These are phyloP conservation scores for Epichloe bromicola DNA, from an alignment of 2,329 filamentous ascomycete genomes.

Conservation along the genomic window DNA sequence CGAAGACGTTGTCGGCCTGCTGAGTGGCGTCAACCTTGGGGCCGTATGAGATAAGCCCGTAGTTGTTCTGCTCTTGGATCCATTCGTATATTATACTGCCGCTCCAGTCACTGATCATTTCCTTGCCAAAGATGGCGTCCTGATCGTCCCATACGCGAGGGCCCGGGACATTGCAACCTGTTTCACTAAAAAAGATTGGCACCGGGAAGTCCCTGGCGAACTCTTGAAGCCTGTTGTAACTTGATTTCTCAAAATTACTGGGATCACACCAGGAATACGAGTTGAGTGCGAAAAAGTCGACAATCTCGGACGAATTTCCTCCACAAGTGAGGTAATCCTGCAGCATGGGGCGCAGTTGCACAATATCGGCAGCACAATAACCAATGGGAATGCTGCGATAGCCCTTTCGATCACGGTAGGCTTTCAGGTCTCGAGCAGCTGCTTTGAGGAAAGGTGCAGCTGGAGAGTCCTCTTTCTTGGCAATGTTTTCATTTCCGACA, in stretches of 20 bases:
- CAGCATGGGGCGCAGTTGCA: conserved; percentile 48
- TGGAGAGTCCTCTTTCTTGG: conserved; percentile 39
- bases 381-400: conserved; percentile 76
- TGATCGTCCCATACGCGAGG: conserved; percentile 60
- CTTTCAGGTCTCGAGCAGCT: conserved; percentile 69
- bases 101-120: conserved; percentile 60
- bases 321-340: conserved; percentile 70
- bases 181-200: conserved; percentile 89
- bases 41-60: conserved; percentile 70
- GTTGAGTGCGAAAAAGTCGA: conserved; percentile 80
- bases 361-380: conserved; percentile 79
- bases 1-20: conserved; percentile 43
- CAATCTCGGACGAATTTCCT: conserved; percentile 49
- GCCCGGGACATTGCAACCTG: conserved; percentile 58
- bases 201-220: conserved; percentile 60
- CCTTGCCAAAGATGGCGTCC: conserved; percentile 57
- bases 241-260: conserved; percentile 45
- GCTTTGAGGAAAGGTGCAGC: conserved; percentile 77
- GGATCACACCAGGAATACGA: conserved; percentile 71
- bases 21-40: conserved; percentile 36
- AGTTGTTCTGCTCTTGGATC: conserved; percentile 74
- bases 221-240: conserved; percentile 55
- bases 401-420: conserved; percentile 59
- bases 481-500: conserved; percentile 79
- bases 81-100: conserved; percentile 82